phyloP scores from a whole-genome alignment of 306 rosid species.

The Pterocarpus santalinus region DNA sequence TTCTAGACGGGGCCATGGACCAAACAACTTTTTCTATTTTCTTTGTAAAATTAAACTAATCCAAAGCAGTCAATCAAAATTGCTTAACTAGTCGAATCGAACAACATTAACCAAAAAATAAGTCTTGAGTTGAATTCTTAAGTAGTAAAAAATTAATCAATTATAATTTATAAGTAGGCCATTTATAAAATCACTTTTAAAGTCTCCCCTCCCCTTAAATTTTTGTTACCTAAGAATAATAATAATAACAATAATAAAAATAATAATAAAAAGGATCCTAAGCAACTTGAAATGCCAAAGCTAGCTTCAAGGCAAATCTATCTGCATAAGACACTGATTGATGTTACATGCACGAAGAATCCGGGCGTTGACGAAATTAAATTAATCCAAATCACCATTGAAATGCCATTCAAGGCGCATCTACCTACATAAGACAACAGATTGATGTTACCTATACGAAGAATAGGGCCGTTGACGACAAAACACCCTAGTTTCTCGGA shows the following conservation, averaged over 20 bases:
- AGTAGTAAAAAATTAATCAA: too few species aligned
- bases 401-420: conserved; percentile 26
- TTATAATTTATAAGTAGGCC: too few species aligned
- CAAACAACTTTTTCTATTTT: too few species aligned
- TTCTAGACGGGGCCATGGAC: neutral
- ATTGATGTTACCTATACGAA: neutral
- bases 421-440: neutral
- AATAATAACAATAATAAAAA: too few species aligned
- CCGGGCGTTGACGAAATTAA: neutral
- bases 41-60: too few species aligned
- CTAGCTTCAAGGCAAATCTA: conserved; percentile 1
- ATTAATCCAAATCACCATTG: neutral
- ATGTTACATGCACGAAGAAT: neutral
- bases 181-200: neutral
- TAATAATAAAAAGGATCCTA: neutral
- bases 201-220: neutral
- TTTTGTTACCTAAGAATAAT: neutral
- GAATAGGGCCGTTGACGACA: conserved; percentile 19
- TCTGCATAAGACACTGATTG: neutral
- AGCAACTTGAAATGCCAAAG: neutral
- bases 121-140: too few species aligned
- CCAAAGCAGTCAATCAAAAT: too few species aligned
- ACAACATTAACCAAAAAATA: neutral
- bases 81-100: neutral
- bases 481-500: conserved; percentile 43